Base-by-base conservation (phyloP, 1,284 basidiomycete species). In the Ceratobasidium sp. region DNA sequence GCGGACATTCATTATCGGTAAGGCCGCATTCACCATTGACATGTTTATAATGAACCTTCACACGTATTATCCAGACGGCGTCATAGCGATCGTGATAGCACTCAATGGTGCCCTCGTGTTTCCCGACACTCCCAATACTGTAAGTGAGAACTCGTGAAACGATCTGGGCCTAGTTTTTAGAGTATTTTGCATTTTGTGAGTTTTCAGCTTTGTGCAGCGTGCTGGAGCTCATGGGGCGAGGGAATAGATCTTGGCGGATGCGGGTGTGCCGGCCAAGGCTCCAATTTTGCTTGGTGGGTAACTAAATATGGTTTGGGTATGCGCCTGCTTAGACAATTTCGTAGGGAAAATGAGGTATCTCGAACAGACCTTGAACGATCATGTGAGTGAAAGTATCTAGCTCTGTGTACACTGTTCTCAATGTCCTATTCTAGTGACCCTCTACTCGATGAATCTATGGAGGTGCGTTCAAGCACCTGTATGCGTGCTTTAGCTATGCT, bases 101-200 rank as follows among this genome's bases (percentile, higher is more conserved):
- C 81, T 93, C 3, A 93, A 94, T 81, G 93, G 93, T 0, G 93
- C 92, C 81, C 80, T 92, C 33, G 85, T 92, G 30, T 94, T 94
- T 81, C 93, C 93, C 12, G 91, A 93, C 81, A 87, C 91, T 14
- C 93, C 92, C 0, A 85, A 87, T 2, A 91, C 89, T 3, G 93
- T 92, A 0, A 88, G n/a, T 23, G 23, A 55, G n/a, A 27, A 10
- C 12, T 55, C 10, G 27, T 10, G n/a, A 12, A 12, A 55, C 7
- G 20, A 50, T 23, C 12, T 41, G 14, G 7, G n/a, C 4, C 23
- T 10, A n/a, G 16, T 8, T 41, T 12, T 18, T 57, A 75, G 73
- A 75, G 27, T 75, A 75, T 46, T 75, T 75, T 35, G 73, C 73
- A 18, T 75, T 75, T 57, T 75, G 73, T 75, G 48, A 20, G 12